Evolutionary conservation across 768 basidiomycete genomes (phyloP).

Genomic region (Collybia mongolica): DNA sequence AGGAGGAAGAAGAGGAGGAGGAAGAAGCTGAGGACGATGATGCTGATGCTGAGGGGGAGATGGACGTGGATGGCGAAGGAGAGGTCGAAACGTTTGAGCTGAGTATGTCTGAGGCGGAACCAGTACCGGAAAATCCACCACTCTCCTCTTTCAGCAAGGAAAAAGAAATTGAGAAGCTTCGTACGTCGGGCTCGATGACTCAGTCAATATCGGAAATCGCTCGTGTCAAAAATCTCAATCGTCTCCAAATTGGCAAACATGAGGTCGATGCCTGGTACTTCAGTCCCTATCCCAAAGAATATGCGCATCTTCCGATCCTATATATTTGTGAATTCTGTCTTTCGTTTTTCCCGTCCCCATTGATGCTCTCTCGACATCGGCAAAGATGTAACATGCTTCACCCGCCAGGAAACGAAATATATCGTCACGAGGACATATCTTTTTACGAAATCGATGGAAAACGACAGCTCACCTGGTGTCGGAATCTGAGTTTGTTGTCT

Average conservation of each 20-base stretch:
- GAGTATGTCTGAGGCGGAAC: constrained; percentile 40
- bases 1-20: constrained; percentile 59
- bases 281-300: constrained; percentile 98
- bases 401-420: constrained; percentile 99
- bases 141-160: constrained; percentile 85
- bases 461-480: constrained; percentile 93
- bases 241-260: constrained; percentile 92
- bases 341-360: constrained; percentile 84
- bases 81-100: constrained; percentile 70
- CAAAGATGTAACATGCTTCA: constrained; percentile 87
- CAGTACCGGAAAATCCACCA: constrained; percentile 50
- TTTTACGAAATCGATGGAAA: constrained; percentile 99
- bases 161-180: constrained; percentile 97
- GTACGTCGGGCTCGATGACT: constrained; percentile 98
- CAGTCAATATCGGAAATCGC: constrained; percentile 98
- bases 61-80: constrained; percentile 76
- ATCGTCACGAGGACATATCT: constrained; percentile 94
- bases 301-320: constrained; percentile 90
- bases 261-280: constrained; percentile 99
- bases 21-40: constrained; percentile 55
- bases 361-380: constrained; percentile 92
- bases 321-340: constrained; percentile 99
- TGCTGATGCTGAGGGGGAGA: constrained; percentile 67
- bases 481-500: constrained; percentile 93
- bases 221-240: constrained; percentile 97